Evolutionary conservation across 1,284 basidiomycete species (phyloP).

Genomic region (Meira miltonrushii): DNA sequence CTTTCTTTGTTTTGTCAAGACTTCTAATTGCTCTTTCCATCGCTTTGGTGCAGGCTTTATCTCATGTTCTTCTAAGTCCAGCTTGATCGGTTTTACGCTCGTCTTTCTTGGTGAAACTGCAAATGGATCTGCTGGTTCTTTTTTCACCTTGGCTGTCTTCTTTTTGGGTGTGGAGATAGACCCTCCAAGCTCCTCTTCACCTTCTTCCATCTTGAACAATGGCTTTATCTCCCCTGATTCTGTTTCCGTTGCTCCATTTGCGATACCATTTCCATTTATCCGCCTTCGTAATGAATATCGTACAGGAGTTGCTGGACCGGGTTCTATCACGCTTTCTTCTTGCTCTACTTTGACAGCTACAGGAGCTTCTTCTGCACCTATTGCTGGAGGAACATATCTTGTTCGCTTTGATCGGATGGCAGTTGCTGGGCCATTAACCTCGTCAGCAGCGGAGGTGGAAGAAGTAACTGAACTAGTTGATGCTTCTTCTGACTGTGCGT

Average conservation of each 20-base stretch:
- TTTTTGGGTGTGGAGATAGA: slow-evolving; percentile 5
- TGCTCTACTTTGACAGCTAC: too few species aligned
- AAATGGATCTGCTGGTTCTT: slow-evolving; percentile 7
- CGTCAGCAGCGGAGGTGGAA: too few species aligned
- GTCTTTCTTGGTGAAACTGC: slow-evolving; percentile 8
- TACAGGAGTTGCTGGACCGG: background rate
- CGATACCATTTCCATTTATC: too few species aligned
- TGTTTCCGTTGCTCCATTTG: background rate
- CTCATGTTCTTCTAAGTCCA: slow-evolving; percentile 39
- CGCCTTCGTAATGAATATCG: background rate
- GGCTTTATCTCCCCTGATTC: background rate
- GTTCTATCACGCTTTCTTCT: background rate
- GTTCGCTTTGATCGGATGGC: too few species aligned
- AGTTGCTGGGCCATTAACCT: too few species aligned
- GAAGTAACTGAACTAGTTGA: too few species aligned
- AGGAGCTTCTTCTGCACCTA: too few species aligned
- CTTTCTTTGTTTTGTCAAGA: slow-evolving; percentile 30
- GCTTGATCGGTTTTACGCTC: slow-evolving; percentile 36
- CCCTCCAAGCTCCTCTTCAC: background rate
- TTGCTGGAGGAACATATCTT: too few species aligned
- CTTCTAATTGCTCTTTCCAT: slow-evolving; percentile 34
- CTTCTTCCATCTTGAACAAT: background rate
- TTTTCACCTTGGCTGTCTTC: background rate
- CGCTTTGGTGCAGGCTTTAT: slow-evolving; percentile 33
- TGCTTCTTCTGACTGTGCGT: too few species aligned